Conservation (phyloP, 2,329 filamentous ascomycete species). For the Microcyclospora pomicola region DNA sequence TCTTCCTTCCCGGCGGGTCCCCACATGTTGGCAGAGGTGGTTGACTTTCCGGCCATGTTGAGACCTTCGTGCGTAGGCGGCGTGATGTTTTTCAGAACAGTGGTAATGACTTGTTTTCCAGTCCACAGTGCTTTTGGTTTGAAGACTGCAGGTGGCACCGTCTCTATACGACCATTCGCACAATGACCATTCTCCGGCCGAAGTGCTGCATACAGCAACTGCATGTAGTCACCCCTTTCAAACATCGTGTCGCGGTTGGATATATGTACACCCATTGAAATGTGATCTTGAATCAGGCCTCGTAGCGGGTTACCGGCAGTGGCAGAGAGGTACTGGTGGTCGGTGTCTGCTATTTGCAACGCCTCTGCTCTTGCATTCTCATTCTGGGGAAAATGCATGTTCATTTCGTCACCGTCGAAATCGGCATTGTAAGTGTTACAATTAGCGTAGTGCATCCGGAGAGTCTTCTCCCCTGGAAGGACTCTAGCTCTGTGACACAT, state of each 20-base stretch:
- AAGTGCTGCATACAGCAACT: constrained; percentile 81
- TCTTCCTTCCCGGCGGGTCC: constrained; percentile 55
- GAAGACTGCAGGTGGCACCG: constrained; percentile 65
- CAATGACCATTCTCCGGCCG: constrained; percentile 86
- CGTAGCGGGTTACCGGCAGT: constrained; percentile 87
- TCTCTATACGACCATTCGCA: constrained; percentile 64
- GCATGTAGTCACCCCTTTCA: constrained; percentile 73
- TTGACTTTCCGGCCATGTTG: constrained; percentile 65
- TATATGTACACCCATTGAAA: constrained; percentile 83
- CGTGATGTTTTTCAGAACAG: constrained; percentile 81
- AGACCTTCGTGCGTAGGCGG: constrained; percentile 63
- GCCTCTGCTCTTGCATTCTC: constrained; percentile 89
- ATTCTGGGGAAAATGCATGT: constrained; percentile 98
- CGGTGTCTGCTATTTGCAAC: constrained; percentile 83
- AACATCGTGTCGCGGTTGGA: constrained; percentile 90
- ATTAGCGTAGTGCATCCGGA: constrained; percentile 99
- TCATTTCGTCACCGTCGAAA: constrained; percentile 99
- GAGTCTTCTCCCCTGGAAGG: constrained; percentile 84
- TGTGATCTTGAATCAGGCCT: constrained; percentile 96
- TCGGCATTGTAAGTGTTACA: constrained; percentile 99
- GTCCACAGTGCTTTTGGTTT: constrained; percentile 80
- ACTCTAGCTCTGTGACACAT: constrained; percentile 95
- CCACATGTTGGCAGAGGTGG: constrained; percentile 70
- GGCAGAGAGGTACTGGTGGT: constrained; percentile 90
- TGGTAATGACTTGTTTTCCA: constrained; percentile 89